A percentile compares a stretch with the other conserved stretches of the same genome.
These are phyloP conservation scores for Blastocystis sp. DNA, from an alignment of 352 stramenopile genomes.

Conservation along the genomic window DNA sequence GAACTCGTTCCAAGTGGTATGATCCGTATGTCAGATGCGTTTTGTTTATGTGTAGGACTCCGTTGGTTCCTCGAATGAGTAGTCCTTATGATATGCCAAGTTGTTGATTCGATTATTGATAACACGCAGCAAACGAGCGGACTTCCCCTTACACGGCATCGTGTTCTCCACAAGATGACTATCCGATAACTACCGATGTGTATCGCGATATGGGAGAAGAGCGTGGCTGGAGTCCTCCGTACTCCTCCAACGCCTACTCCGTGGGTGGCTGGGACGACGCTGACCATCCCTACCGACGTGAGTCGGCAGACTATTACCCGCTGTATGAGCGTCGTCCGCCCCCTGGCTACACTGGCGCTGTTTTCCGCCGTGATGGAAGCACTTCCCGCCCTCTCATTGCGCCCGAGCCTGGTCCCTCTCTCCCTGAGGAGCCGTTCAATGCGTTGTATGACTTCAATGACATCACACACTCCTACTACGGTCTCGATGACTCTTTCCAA, in stretches of 20 bases:
- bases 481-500: neutral
- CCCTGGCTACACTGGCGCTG: neutral
- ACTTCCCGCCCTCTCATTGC: too few relatives aligned
- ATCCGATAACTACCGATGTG: neutral
- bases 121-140: neutral
- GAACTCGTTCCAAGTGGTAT: neutral
- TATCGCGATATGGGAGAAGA: neutral
- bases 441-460: conserved; percentile 45
- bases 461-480: neutral
- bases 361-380: neutral
- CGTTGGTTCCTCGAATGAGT: neutral
- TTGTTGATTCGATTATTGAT: neutral
- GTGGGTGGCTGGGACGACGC: neutral
- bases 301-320: neutral
- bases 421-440: neutral
- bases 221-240: neutral
- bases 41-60: neutral
- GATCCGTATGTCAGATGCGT: neutral
- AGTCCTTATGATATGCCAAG: neutral
- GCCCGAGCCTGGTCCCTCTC: neutral
- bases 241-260: neutral
- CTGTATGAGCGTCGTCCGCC: neutral
- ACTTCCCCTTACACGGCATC: neutral
- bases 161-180: neutral
- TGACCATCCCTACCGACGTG: neutral